Conservation (phyloP, 75 land plant genomes). For the Pinus tabuliformis region DNA sequence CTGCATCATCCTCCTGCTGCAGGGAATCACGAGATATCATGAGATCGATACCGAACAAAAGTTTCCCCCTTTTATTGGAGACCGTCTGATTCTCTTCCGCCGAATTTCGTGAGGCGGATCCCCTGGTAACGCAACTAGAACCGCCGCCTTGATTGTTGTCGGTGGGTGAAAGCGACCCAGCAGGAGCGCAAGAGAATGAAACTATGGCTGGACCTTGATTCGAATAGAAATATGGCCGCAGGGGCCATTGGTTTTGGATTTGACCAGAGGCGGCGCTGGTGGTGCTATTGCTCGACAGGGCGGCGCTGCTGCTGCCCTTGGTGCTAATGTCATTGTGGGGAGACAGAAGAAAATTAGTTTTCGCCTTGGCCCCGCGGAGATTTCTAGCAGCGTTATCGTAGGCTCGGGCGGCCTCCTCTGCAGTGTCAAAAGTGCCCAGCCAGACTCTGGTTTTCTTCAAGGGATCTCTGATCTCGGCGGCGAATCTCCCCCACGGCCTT, state of each 20-base stretch:
- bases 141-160: not conserved
- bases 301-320: too few relatives aligned
- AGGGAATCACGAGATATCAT: not conserved
- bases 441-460: constrained; percentile 3
- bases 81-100: not conserved
- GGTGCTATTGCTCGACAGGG: not conserved
- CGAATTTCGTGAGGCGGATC: not conserved
- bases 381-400: constrained; percentile 3
- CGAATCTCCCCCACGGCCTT: constrained; percentile 8
- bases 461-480: constrained; percentile 6
- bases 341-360: not conserved
- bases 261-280: not conserved
- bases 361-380: constrained; percentile 2
- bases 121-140: not conserved
- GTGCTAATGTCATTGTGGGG: not conserved
- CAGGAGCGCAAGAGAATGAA: not conserved
- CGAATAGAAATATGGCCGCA: not conserved
- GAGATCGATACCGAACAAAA: not conserved
- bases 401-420: constrained; percentile 7
- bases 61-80: not conserved
- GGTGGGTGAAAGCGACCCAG: not conserved
- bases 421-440: constrained; percentile 6
- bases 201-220: not conserved
- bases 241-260: too few relatives aligned
- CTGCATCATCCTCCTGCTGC: not conserved